phyloP scores from a whole-genome alignment of 805 yeast species.

The Myxozyma neotropica region DNA sequence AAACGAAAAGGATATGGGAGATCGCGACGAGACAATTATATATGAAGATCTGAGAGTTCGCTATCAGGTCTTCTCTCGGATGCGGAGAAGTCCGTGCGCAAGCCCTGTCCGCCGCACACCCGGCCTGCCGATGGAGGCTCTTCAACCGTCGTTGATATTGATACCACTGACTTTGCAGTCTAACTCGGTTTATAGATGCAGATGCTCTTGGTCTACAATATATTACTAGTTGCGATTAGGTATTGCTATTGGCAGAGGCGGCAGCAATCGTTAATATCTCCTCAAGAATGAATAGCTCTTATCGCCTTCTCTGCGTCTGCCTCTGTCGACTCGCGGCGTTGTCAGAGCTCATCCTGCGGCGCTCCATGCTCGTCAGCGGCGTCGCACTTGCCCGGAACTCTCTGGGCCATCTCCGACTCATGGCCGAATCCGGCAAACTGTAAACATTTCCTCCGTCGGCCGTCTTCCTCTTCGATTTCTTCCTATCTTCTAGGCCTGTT shows the following conservation, averaged over 20 bases:
- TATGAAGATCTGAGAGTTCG: not conserved
- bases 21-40: no score
- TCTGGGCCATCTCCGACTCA: not conserved
- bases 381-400: conserved; percentile 6
- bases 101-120: not conserved
- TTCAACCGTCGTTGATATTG: no score
- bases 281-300: no score
- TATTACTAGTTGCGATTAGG: no score
- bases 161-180: not conserved
- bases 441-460: not conserved
- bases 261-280: no score
- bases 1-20: not conserved
- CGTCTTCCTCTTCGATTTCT: not conserved
- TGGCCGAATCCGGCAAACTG: not conserved
- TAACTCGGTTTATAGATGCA: no score
- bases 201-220: no score
- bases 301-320: no score
- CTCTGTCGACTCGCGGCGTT: not conserved
- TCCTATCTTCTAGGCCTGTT: no score
- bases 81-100: no score
- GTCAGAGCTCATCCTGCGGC: not conserved
- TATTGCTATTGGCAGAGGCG: no score
- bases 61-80: no score
- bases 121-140: not conserved
- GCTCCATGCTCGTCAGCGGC: not conserved